A percentile compares a stretch with the other conserved stretches of the same genome.
Conservation (phyloP, 257 asterid species). For the Linderniella brevidens region DNA sequence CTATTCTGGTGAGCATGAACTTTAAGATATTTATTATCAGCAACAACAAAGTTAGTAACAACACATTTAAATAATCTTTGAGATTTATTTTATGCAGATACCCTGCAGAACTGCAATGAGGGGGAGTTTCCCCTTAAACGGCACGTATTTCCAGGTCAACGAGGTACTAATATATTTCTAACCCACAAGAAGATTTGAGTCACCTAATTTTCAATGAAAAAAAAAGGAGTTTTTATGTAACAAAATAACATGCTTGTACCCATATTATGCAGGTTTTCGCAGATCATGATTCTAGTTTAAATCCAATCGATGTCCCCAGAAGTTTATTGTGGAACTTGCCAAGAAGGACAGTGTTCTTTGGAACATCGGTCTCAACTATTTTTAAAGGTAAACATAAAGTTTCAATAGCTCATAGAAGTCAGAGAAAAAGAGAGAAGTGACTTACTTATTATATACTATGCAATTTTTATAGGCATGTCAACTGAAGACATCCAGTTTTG, state of each 20-base stretch:
- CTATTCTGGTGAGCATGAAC: slow-evolving; percentile 66
- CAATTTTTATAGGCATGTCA: slow-evolving; percentile 48
- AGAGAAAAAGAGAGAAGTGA: slow-evolving; percentile 8
- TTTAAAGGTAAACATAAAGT: slow-evolving; percentile 42
- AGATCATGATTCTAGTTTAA: slow-evolving; percentile 65
- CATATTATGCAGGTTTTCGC: slow-evolving; percentile 51
- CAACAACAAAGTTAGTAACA: no score
- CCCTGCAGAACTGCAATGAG: slow-evolving; percentile 97
- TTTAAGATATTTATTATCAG: slow-evolving; percentile 5
- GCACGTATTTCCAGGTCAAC: slow-evolving; percentile 94
- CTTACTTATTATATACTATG: no score
- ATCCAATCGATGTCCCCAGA: slow-evolving; percentile 73
- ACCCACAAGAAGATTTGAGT: slow-evolving; percentile 4
- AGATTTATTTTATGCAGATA: slow-evolving; percentile 29
- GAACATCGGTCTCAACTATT: slow-evolving; percentile 72
- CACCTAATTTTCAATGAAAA: neutral
- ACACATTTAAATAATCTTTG: slow-evolving; percentile 1
- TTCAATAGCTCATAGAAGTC: neutral
- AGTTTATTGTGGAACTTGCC: slow-evolving; percentile 56
- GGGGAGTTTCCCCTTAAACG: slow-evolving; percentile 94
- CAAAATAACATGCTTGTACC: neutral
- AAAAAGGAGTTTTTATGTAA: neutral
- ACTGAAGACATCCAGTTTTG: slow-evolving; percentile 54
- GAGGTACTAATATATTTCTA: slow-evolving; percentile 37
- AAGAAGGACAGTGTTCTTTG: slow-evolving; percentile 77